A percentile compares a stretch with the other conserved stretches of the same genome.
Conservation (phyloP, 164 flowering plant genomes). For the Macadamia integrifolia region DNA sequence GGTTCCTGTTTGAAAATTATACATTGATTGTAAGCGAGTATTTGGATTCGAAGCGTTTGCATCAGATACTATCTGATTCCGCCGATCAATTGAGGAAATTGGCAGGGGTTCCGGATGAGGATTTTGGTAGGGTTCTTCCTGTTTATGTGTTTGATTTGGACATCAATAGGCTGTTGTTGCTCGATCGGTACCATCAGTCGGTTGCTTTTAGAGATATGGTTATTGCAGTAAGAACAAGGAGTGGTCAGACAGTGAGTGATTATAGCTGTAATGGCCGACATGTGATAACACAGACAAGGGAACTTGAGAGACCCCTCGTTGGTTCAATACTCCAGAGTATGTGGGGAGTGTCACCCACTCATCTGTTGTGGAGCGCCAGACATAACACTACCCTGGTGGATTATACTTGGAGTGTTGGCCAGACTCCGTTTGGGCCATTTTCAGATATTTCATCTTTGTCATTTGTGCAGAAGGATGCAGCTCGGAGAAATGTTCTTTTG, state of each 20-base stretch:
- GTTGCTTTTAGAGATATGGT: slow-evolving; percentile 95
- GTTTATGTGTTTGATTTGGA: slow-evolving; percentile 97
- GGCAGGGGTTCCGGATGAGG: slow-evolving; percentile 60
- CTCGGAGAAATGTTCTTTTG: slow-evolving; percentile 71
- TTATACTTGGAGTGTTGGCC: slow-evolving; percentile 96
- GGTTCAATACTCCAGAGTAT: slow-evolving; percentile 91
- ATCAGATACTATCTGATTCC: slow-evolving; percentile 70
- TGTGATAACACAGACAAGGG: slow-evolving; percentile 76
- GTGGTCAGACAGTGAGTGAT: slow-evolving; percentile 88
- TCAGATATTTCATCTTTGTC: slow-evolving; percentile 70
- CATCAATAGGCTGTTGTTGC: slow-evolving; percentile 46
- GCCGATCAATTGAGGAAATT: slow-evolving; percentile 59
- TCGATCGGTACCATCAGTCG: slow-evolving; percentile 88
- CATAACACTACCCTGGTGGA: slow-evolving; percentile 81
- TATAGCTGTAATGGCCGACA: slow-evolving; percentile 92
- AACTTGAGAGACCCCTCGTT: slow-evolving; percentile 79
- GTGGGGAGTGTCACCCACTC: slow-evolving; percentile 99
- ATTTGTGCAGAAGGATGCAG: slow-evolving; percentile 95
- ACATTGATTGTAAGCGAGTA: slow-evolving; percentile 94
- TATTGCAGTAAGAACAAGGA: slow-evolving; percentile 85
- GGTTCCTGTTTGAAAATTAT: slow-evolving; percentile 91
- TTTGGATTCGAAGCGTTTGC: slow-evolving; percentile 90
- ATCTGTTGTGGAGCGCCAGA: slow-evolving; percentile 77
- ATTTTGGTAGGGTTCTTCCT: slow-evolving; percentile 66
- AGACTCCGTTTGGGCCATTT: slow-evolving; percentile 98